Base-by-base conservation (phyloP, 1,284 basidiomycete species). In the Ceratobasidium sp. region DNA sequence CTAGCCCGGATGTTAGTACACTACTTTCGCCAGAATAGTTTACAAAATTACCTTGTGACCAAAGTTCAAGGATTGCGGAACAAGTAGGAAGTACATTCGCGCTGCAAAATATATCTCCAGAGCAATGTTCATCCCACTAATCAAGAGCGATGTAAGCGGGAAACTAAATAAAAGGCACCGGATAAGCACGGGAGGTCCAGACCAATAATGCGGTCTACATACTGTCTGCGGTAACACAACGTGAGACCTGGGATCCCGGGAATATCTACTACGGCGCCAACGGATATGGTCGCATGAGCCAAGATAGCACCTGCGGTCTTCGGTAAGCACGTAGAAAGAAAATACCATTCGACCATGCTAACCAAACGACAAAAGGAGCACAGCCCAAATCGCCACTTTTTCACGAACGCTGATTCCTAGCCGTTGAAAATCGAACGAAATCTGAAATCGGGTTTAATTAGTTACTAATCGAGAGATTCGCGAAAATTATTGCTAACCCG, bases 401-500 rank as follows among this genome's bases (percentile, higher is more conserved):
- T 80, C 80, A 89, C 88, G 81, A 82, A 80, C 56, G 77, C 80
- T 80, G 19, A 84, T 80, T 25, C 84, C 82, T 32, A 85, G 80
- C 46, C 77, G 81, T 49, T 82, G 81, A 59, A 90, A 81, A 64
- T 87, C 84, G 25, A 86, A 79, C 54, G 84, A 81, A 43, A 89
- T 81, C n/a, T 86, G 83, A 86, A 43, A 87, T 81, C 7, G 89
- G 19, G 59, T 82, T 6, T 85, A 84, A 17, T 84, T 85, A 37
- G 84, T 83, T 76, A 87, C 85, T 11, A 84, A 83, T 65, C 2
- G 88, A 83, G 82, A 89, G 85, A 52, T 84, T 84, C 32, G 85
- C 84, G 86, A 88, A 0, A 87, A 40, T 89, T 82, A 0, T 88
- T 82, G 77, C 89, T 87, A 7, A 86, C 89, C 22, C 71, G 43